Evolutionary conservation across 1,139 yeast genomes (phyloP), one percentile per base, ranked within the genome.

Genomic region (Trichomonascaceae sp.): DNA sequence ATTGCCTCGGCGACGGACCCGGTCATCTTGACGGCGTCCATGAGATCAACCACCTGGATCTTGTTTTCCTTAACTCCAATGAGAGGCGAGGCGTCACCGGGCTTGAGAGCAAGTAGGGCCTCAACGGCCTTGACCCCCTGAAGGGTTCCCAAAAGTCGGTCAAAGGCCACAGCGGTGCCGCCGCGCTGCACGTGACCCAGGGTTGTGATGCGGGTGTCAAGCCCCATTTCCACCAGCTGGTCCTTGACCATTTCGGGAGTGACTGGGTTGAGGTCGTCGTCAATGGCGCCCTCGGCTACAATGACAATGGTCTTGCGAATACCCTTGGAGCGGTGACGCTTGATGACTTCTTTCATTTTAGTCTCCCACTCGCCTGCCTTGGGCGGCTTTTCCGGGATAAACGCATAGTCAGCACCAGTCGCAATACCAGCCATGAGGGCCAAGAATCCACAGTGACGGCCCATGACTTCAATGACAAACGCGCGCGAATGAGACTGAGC

Each of bases 381-480:
- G 22, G 82, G 85, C 28, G 84, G 95, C 53, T 76, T 73, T 59
- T 89, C 98, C 20, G 98, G 98, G 46, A 89, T 79, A 51, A 89
- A 76, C 38, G 87, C 78, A 54, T 74, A 87, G 60, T 89, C 98
- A 9, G 98, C 97, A 43, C 94, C 82, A 26, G 95, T 81, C 23
- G 96, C 82, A 44, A 87, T 73, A 48, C 97, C 97, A 13, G 97
- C 87, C 92, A 85, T 80, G 45, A 89, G 68, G 2, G 93, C 97
- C 48, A 89, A 70, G 98, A 98, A 89, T 42, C 98, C 98, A 66
- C 98, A 89, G 60, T 89, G 94, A 57, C 98, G 76, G 38, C 98
- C 98, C 98, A 89, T 89, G 33, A 89, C 98, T 60, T 89, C 98
- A 40, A 89, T 84, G 30, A 89, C 95, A 57, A 89, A 89, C 4